Conservation (phyloP, 352 stramenopile genomes). For the Phytophthora fragariaefolia region DNA sequence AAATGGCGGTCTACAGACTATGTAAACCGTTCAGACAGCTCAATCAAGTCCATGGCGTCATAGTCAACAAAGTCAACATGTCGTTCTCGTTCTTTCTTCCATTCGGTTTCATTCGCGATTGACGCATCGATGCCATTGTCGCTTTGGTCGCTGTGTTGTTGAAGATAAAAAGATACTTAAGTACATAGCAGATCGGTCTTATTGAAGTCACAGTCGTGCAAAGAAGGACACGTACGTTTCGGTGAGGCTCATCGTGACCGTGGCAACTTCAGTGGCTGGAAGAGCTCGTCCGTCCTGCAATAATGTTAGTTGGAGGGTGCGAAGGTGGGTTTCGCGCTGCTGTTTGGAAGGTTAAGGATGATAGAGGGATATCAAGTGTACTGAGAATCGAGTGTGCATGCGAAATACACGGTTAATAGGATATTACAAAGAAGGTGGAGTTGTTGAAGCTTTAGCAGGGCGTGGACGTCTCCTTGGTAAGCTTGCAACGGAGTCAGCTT, state of each 20-base stretch:
- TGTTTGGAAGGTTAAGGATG: slow-evolving; percentile 30
- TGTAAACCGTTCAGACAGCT: slow-evolving; percentile 30
- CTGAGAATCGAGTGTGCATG: background rate
- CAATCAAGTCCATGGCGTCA: slow-evolving; percentile 39
- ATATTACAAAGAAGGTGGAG: slow-evolving; percentile 78
- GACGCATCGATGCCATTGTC: slow-evolving; percentile 15
- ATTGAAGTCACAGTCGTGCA: slow-evolving; percentile 4
- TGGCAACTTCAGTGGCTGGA: slow-evolving; percentile 3
- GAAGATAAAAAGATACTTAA: too few species aligned
- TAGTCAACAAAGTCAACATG: slow-evolving; percentile 32
- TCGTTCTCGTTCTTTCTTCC: slow-evolving; percentile 27
- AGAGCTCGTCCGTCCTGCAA: slow-evolving; percentile 40
- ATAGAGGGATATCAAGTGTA: background rate
- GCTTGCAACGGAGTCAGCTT: slow-evolving; percentile 34
- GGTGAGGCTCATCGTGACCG: background rate
- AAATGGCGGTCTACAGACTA: background rate
- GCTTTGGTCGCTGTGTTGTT: slow-evolving; percentile 16
- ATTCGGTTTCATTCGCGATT: slow-evolving; percentile 12
- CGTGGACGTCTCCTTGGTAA: slow-evolving; percentile 46
- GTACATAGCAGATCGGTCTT: slow-evolving; percentile 1
- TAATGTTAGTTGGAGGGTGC: slow-evolving; percentile 60
- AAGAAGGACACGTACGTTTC: slow-evolving; percentile 22
- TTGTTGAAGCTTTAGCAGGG: slow-evolving; percentile 53
- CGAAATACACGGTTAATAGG: slow-evolving; percentile 30
- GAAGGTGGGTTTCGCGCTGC: slow-evolving; percentile 65